Conservation (phyloP, 164 flowering plant genomes). For the Warburgia ugandensis region DNA sequence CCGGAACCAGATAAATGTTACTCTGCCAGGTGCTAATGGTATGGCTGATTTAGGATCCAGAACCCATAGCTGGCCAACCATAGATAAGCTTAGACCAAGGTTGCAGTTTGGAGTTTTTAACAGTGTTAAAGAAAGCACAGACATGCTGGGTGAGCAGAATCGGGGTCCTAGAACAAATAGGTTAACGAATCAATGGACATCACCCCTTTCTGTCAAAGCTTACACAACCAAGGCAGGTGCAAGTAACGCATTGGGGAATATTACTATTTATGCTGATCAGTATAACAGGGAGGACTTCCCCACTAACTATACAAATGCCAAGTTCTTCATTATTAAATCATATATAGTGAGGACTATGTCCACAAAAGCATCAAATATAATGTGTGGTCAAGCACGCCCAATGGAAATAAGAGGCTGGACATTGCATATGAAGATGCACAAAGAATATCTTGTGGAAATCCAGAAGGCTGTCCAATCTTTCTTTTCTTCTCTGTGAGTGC, state of each 20-base stretch:
- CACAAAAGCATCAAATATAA: slow-evolving; percentile 88
- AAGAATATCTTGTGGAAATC: slow-evolving; percentile 39
- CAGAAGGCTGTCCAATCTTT: slow-evolving; percentile 64
- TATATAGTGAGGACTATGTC: slow-evolving; percentile 93
- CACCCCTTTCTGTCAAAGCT: slow-evolving; percentile 37
- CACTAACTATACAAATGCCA: slow-evolving; percentile 47
- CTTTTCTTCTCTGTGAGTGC: slow-evolving; percentile 83
- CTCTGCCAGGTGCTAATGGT: slow-evolving; percentile 24
- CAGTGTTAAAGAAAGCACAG: slow-evolving; percentile 32
- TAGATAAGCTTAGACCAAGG: slow-evolving; percentile 40
- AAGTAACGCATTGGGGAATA: slow-evolving; percentile 42
- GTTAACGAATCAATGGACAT: slow-evolving; percentile 34
- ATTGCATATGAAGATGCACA: slow-evolving; percentile 66
- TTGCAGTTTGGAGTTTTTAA: slow-evolving; percentile 26
- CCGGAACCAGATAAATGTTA: slow-evolving; percentile 28
- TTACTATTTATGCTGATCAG: slow-evolving; percentile 44
- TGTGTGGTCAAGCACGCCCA: slow-evolving; percentile 93
- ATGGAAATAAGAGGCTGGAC: slow-evolving; percentile 81
- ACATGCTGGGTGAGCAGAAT: slow-evolving; percentile 53
- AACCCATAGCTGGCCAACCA: slow-evolving; percentile 22
- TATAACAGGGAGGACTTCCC: slow-evolving; percentile 66
- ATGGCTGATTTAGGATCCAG: slow-evolving; percentile 33
- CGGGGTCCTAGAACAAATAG: slow-evolving; percentile 55
- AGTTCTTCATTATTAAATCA: slow-evolving; percentile 83
- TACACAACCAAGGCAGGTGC: slow-evolving; percentile 44